Conservation (phyloP, 2,329 filamentous ascomycete species). For the Penicillium sclerotigenum region DNA sequence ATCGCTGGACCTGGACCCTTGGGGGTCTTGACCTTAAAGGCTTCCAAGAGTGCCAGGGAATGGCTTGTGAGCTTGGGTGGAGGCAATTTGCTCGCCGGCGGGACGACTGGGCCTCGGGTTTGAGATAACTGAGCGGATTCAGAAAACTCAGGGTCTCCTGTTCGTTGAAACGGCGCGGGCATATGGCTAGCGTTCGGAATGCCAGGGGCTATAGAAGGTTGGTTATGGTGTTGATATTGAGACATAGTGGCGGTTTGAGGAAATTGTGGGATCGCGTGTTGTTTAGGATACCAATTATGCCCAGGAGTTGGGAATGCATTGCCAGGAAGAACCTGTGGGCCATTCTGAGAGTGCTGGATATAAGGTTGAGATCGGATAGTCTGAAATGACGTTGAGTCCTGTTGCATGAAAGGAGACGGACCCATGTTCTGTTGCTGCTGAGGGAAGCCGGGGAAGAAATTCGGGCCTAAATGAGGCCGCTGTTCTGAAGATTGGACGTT, state of each 20-base stretch:
- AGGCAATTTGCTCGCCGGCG: slow-evolving; percentile 57
- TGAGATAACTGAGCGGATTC: slow-evolving; percentile 34
- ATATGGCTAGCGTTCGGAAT: slow-evolving; percentile 23
- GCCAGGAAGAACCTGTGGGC: slow-evolving; percentile 8
- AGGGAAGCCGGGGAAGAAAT: slow-evolving; percentile 41
- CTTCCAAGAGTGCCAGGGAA: slow-evolving; percentile 55
- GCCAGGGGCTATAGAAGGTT: slow-evolving; percentile 14
- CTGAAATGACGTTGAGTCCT: slow-evolving; percentile 17
- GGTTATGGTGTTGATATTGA: slow-evolving; percentile 18
- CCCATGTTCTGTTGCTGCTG: slow-evolving; percentile 31
- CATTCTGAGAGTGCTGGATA: slow-evolving; percentile 9
- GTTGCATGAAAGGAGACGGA: slow-evolving; percentile 31
- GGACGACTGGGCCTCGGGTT: slow-evolving; percentile 47
- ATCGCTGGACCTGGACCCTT: slow-evolving; percentile 21
- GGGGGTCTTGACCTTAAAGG: slow-evolving; percentile 50
- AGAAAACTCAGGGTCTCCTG: slow-evolving; percentile 46
- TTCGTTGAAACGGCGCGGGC: slow-evolving; percentile 47
- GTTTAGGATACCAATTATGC: slow-evolving; percentile 22
- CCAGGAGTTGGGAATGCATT: slow-evolving; percentile 9
- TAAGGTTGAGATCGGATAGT: slow-evolving; percentile 10
- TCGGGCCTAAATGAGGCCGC: slow-evolving; percentile 51
- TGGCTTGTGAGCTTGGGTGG: slow-evolving; percentile 58
- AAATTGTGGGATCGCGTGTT: slow-evolving; percentile 22
- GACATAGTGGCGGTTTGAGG: slow-evolving; percentile 21
- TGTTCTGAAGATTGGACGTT: slow-evolving; percentile 54